Evolutionary conservation across 768 basidiomycete genomes (phyloP).

Genomic region (Rhizopogon vesiculosus): DNA sequence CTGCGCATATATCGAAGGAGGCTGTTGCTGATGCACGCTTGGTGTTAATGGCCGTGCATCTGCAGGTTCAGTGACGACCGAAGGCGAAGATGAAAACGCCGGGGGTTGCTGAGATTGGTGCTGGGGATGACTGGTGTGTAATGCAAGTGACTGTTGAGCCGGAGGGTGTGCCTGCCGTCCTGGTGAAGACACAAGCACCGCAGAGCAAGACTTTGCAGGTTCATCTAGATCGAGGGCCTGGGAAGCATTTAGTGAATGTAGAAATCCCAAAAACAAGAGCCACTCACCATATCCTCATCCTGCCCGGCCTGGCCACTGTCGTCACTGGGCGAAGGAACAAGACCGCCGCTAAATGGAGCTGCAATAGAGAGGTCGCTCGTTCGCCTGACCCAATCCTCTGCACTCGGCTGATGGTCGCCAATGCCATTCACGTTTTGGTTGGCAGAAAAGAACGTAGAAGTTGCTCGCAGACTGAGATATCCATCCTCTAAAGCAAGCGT

Average conservation of each 20-base stretch:
- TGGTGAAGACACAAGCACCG: conserved; percentile 2
- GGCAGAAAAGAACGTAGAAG: conserved; percentile 10
- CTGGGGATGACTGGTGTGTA: conserved; percentile 3
- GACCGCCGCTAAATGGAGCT: conserved; percentile 31
- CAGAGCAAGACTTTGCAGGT: neutral
- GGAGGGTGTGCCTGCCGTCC: conserved; percentile 12
- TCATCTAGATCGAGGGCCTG: conserved; percentile 1
- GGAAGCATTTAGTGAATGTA: neutral
- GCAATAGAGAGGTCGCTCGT: conserved; percentile 64
- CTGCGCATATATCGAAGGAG: conserved; percentile 23
- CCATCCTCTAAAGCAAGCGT: conserved; percentile 35
- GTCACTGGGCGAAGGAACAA: conserved; percentile 1
- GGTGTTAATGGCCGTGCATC: neutral
- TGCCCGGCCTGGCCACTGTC: conserved; percentile 9
- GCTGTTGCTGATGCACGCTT: conserved; percentile 5
- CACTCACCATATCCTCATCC: conserved; percentile 47
- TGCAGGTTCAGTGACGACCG: neutral
- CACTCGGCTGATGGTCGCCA: conserved; percentile 30
- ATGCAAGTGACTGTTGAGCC: conserved; percentile 20
- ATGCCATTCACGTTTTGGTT: conserved; percentile 8
- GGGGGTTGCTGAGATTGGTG: conserved; percentile 3
- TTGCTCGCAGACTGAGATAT: conserved; percentile 26
- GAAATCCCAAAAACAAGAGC: conserved; percentile 2
- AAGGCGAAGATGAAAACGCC: neutral
- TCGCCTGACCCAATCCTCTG: conserved; percentile 76